Evolutionary conservation across 208 protist species (phyloP), one percentile per base, ranked within the genome.

Genomic region (Balamuthia mandrillaris): DNA sequence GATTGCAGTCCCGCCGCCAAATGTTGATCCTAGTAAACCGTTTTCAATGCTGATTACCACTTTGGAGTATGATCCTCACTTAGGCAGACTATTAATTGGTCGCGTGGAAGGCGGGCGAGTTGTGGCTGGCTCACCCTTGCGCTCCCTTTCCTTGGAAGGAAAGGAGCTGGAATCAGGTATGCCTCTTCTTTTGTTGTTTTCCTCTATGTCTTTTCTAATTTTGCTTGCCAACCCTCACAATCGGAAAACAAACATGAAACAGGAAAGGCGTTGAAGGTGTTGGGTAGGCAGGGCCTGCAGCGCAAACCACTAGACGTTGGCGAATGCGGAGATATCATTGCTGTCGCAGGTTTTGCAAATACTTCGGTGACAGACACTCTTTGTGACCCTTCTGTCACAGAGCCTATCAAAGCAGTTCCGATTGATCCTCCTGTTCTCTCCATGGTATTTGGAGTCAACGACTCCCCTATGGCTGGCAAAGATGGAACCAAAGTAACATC

Each of bases 31-130:
- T 14, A 68, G 87, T 0, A 66, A 54, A 0, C 87, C 88, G 31
- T 94, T 98, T 66, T 93, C 96, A 86, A 98, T 98, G 97, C 92
- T 98, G 16, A 96, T 98, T 9, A 95, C 95, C 4, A 96, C 96
- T 45, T 89, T 98, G 14, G 96, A 97, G 60, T 91, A 94, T 37
- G 94, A 98, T 85, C 45, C 81, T 27, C 92, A 87, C 78, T 61
- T 94, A 21, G 92, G 92, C n/a, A 96, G 97, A 79, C 94, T 97
- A 29, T 92, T 96, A 0, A 96, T 97, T 52, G 96, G 97, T 56
- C 94, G 95, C 44, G 93, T 99, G 51, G 95, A 94, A 60, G 92
- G 94, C 35, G 97, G 97, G 42, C 89, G 60, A 4, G 93, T 97
- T 21, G 94, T 90, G n/a, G 88, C 96, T 35, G 95, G 94, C 56